Evolutionary conservation across 2,329 filamentous ascomycete genomes (phyloP), one percentile per base, ranked within the genome.

Genomic region (Aspergillus novoparasiticus): DNA sequence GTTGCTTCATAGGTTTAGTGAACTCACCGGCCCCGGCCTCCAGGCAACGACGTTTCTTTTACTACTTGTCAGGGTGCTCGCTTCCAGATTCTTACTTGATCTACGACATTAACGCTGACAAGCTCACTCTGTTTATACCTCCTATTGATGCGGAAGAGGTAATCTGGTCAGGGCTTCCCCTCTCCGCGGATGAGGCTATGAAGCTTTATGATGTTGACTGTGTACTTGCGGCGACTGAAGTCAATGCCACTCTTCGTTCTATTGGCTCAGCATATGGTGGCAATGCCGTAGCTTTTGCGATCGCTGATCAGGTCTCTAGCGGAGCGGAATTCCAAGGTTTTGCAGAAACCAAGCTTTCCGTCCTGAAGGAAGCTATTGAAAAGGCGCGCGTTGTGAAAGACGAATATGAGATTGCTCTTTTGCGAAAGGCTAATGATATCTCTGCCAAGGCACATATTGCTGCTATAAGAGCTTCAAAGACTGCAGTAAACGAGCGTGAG

Each of bases 21-120:
- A 21, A 36, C 60, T 65, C 45, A 64, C 60, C 34, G 62, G 58
- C 60, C n/a, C 34, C 58, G 62, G 39, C 62, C 65, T 32, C 32
- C 69, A 93, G 92, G 68, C 94, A 97, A 80, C 91, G 94, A 66
- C 90, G 95, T 60, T 92, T 89, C 78, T 99, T 99, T 82, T 97
- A 91, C 86, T 99, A 99, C 79, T 84, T 98, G 51, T 94, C 92
- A 28, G 95, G 95, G 70, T 96, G 89, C 74, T 85, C 89, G 66
- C 84, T 96, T 34, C 86, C 94, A 63, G 93, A 97, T 78, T 90
- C 90, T 72, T 89, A 89, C 75, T 86, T 93, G 64, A 86, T 90
- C 61, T 97, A 97, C 82, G 90, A 97, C 68, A 89, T 96, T 62
- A 82, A 86, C 53, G 84, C 87, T 55, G 85, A 88, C 68, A 87